Evolutionary conservation across 31 red algal genomes (phyloP), one percentile per base, ranked within the genome.

Genomic region (Odonthalia washingtoniensis): DNA sequence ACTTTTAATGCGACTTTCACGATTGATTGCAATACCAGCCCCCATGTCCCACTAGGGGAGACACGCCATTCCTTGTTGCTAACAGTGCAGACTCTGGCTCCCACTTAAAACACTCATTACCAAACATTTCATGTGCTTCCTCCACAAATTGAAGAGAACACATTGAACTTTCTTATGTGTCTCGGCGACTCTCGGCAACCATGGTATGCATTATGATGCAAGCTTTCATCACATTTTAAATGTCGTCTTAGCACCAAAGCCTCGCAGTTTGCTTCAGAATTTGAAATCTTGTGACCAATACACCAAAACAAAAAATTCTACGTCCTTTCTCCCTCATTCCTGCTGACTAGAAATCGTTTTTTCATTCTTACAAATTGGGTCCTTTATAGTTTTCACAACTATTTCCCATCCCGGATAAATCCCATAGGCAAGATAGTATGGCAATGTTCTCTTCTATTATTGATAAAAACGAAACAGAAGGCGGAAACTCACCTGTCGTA

Each of bases 231-330:
- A 77, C 33, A 3, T 87, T 65, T 63, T 34, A 27, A 3, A 40
- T 60, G 33, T 66, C 74, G 28, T 88, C 72, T 5, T 66, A 32
- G n/a, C 36, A 39, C 27, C 38, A 73, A 1, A 85, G 33, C 30
- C 35, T 17, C 3, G 2, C 2, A 14, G 74, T 42, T 46, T 41
- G 28, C 16, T 31, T 17, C 6, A 88, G 40, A 42, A 79, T 88
- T 49, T 88, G 73, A 68, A 88, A 88, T 32, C 74, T 67, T 77
- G 44, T 72, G 2, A 87, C 5, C 2, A 87, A 52, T 62, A 77
- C 45, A 46, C 72, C 84, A 63, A 87, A 87, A 2, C 38, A n/a
- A n/a, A 70, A 16, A 70, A 43, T 27, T 87, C 84, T 4, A 87
- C 37, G 52, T 77, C 74, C 37, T 78, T 87, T 16, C 72, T 40